These are phyloP conservation scores for Cordyceps fumosorosea DNA, from an alignment of 2,329 filamentous ascomycete species.

Conservation along the genomic window DNA sequence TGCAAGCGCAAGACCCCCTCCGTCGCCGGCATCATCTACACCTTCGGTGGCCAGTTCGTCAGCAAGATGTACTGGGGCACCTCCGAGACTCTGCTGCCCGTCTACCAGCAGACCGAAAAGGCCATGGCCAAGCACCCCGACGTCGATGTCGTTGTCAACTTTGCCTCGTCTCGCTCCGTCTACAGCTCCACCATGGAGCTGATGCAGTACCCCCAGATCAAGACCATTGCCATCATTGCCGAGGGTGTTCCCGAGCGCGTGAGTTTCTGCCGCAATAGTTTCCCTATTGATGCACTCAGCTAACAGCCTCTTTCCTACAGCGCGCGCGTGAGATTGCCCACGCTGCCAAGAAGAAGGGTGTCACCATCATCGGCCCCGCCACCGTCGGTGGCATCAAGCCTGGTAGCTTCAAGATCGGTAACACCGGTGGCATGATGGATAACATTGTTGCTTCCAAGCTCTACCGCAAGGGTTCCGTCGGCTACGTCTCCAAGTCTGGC, in stretches of 20 bases:
- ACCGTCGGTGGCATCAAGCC: constrained; percentile 99
- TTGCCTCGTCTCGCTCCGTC: constrained; percentile 96
- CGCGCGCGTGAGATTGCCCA: constrained; percentile 97
- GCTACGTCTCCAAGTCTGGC: constrained; percentile 99
- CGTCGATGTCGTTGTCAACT: constrained; percentile 98
- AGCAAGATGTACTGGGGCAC: constrained; percentile 99
- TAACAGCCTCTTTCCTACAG: constrained; percentile 35
- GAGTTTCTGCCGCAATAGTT: constrained; percentile 31
- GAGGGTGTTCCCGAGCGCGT: constrained; percentile 98
- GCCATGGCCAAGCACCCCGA: constrained; percentile 94
- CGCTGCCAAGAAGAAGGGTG: constrained; percentile 94
- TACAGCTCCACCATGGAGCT: constrained; percentile 98
- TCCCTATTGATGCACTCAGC: neutral
- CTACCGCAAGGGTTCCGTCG: constrained; percentile 97
- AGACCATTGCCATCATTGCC: constrained; percentile 98
- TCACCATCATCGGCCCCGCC: constrained; percentile 97
- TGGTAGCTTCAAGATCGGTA: constrained; percentile 98
- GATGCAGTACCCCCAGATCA: constrained; percentile 95
- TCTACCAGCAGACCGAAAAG: constrained; percentile 92
- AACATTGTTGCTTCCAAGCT: constrained; percentile 99
- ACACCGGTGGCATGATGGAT: constrained; percentile 99
- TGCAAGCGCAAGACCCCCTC: constrained; percentile 97
- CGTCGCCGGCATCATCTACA: constrained; percentile 99
- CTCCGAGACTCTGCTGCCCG: constrained; percentile 94
- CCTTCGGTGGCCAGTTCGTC: constrained; percentile 98